These are phyloP conservation scores for Anisodus tanguticus DNA, from an alignment of 257 asterid species.

Conservation along the genomic window DNA sequence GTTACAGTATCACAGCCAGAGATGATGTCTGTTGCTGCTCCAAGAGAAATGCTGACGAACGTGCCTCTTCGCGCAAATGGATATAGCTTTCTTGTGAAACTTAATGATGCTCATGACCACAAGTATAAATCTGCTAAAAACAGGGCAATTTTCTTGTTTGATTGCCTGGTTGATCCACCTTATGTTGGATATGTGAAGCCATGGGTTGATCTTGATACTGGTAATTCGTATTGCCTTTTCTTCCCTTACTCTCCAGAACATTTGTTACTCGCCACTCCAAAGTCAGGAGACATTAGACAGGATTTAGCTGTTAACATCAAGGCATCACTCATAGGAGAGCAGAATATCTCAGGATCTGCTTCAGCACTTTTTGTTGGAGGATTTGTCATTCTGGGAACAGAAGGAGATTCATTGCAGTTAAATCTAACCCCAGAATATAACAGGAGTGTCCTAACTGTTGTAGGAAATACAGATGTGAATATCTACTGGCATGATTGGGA, in stretches of 20 bases:
- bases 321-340: conserved; percentile 66
- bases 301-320: conserved; percentile 53
- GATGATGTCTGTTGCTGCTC: conserved; percentile 62
- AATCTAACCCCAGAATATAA: conserved; percentile 55
- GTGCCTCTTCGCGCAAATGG: conserved; percentile 73
- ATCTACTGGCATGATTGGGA: conserved; percentile 66
- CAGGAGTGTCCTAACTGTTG: conserved; percentile 57
- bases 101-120: conserved; percentile 40
- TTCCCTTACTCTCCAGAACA: conserved; percentile 79
- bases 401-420: conserved; percentile 49
- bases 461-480: conserved; percentile 70
- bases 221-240: conserved; percentile 63
- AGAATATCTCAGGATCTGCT: conserved; percentile 64
- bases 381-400: conserved; percentile 61
- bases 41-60: conserved; percentile 66
- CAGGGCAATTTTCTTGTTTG: conserved; percentile 40
- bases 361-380: conserved; percentile 83
- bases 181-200: conserved; percentile 69
- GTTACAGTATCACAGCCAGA: conserved; percentile 68
- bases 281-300: conserved; percentile 37
- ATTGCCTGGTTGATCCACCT: conserved; percentile 71
- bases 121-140: conserved; percentile 39
- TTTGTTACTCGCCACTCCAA: conserved; percentile 50
- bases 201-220: conserved; percentile 66
- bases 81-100: conserved; percentile 65